phyloP scores from a whole-genome alignment of 345 rosid species.

The Citrus reticulata region DNA sequence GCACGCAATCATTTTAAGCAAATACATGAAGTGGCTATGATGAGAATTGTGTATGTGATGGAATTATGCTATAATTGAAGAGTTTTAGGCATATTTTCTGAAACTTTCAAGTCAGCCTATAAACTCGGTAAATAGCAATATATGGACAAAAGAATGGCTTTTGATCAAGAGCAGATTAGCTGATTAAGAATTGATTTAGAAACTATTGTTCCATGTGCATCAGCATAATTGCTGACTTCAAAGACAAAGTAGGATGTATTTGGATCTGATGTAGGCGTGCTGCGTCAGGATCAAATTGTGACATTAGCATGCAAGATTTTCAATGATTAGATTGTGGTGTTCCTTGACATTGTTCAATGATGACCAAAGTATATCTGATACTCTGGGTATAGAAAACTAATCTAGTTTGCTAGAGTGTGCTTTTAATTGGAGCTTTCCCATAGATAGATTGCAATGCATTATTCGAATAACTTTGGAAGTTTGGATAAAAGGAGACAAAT shows the following conservation, averaged over 20 bases:
- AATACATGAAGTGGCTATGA: not conserved
- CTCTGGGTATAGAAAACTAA: no score
- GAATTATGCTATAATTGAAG: not conserved
- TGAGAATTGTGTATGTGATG: not conserved
- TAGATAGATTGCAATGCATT: not conserved
- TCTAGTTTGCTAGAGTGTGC: no score
- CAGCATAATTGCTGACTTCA: not conserved
- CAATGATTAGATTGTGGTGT: not conserved
- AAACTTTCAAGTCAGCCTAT: not conserved
- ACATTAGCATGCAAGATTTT: not conserved
- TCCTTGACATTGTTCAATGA: not conserved
- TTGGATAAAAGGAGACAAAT: not conserved
- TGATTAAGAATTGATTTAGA: not conserved
- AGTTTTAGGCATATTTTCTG: not conserved
- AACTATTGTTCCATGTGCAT: not conserved
- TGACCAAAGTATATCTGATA: no score
- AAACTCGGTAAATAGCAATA: not conserved
- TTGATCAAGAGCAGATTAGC: no score
- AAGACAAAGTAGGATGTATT: no score
- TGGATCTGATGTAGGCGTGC: no score
- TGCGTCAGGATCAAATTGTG: not conserved
- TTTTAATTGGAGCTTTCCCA: no score
- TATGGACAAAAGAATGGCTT: not conserved
- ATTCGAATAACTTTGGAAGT: not conserved
- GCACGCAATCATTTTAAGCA: not conserved